Conservation (phyloP, 2,329 filamentous ascomycete genomes). For the Cercospora zeina region DNA sequence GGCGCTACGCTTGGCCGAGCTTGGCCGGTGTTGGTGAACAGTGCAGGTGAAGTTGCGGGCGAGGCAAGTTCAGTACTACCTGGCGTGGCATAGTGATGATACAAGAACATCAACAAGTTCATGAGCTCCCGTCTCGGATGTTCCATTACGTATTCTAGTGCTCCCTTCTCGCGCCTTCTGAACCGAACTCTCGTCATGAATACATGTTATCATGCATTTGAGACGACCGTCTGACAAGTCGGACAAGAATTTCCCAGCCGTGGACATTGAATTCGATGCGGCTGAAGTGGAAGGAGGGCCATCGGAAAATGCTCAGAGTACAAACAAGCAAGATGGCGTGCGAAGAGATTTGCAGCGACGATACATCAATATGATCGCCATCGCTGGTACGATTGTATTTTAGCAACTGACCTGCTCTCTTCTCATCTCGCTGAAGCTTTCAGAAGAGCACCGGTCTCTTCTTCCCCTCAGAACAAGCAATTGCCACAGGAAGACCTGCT, state of each 20-base stretch:
- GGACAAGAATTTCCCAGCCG: background rate
- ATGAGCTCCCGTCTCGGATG: background rate
- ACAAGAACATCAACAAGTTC: too few relatives aligned
- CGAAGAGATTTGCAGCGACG: conserved; percentile 27
- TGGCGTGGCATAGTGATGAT: too few relatives aligned
- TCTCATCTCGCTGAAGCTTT: background rate
- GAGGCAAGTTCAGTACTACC: background rate
- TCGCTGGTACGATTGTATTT: conserved; percentile 33
- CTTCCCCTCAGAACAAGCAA: conserved; percentile 31
- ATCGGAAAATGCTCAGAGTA: background rate
- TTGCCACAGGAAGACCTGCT: conserved; percentile 30
- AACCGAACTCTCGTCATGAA: background rate
- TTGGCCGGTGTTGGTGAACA: background rate
- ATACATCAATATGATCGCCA: conserved; percentile 33
- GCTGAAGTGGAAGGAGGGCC: conserved; percentile 7
- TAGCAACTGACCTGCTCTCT: background rate
- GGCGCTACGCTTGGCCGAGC: conserved; percentile 17
- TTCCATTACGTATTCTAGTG: background rate
- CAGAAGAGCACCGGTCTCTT: conserved; percentile 34
- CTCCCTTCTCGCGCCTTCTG: too few relatives aligned
- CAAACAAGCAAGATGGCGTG: background rate
- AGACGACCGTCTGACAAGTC: background rate
- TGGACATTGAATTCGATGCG: conserved; percentile 5
- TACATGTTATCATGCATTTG: background rate
- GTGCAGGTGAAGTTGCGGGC: too few relatives aligned